A percentile compares a stretch with the other conserved stretches of the same genome.
phyloP scores from a whole-genome alignment of 257 asterid genomes.

The Solanum bulbocastanum region DNA sequence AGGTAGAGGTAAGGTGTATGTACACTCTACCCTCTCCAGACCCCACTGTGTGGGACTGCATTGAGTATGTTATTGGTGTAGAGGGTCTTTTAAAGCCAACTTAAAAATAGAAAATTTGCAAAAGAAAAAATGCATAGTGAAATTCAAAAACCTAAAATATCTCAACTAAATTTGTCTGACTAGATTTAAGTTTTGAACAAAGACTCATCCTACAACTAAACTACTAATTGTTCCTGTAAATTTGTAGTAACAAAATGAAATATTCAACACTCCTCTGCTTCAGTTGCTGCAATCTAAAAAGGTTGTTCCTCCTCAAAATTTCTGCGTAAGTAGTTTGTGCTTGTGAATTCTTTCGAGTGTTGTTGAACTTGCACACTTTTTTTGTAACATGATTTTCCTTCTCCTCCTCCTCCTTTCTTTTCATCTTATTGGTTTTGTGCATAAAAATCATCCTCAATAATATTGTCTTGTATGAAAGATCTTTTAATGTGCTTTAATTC shows the following conservation, averaged over 20 bases:
- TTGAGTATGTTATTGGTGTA: background rate
- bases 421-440: background rate
- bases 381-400: background rate
- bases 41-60: background rate
- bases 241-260: background rate
- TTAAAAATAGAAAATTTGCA: background rate
- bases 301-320: background rate
- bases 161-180: background rate
- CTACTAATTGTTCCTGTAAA: background rate
- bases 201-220: background rate
- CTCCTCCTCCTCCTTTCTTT: background rate
- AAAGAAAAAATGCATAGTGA: background rate
- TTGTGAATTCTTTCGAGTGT: background rate
- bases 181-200: background rate
- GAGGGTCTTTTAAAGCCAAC: background rate
- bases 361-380: background rate
- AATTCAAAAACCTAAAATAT: background rate
- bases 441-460: background rate
- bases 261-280: background rate
- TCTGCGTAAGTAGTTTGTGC: background rate
- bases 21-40: background rate
- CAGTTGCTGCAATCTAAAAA: background rate
- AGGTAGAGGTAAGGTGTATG: background rate
- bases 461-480: background rate
- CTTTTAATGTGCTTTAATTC: background rate